phyloP scores from a whole-genome alignment of 2,329 filamentous ascomycete genomes.

The Clarireedia sp. region DNA sequence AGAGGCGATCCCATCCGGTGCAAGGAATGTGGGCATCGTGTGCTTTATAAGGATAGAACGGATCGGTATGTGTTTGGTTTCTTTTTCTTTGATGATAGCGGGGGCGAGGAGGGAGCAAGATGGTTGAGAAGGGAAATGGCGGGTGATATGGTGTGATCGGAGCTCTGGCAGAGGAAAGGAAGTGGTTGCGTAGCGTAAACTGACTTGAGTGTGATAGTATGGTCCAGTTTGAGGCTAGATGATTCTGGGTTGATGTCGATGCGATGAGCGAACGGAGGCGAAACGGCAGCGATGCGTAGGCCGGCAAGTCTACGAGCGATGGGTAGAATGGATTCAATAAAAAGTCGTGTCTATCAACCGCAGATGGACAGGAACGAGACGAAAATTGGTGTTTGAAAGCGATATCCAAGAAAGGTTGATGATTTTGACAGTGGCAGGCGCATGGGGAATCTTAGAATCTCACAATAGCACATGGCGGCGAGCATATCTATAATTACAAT shows the following conservation, averaged over 20 bases:
- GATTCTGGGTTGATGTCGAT: background rate
- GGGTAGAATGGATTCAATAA: no score
- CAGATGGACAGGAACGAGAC: no score
- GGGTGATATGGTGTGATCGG: no score
- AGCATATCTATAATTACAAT: background rate
- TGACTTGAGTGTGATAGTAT: slow-evolving; percentile 50
- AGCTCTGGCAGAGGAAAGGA: background rate
- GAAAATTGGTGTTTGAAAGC: no score
- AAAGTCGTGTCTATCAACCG: no score
- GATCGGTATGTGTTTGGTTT: slow-evolving; percentile 63
- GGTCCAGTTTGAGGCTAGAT: slow-evolving; percentile 97
- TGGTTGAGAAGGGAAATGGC: background rate
- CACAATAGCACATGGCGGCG: background rate
- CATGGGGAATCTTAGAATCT: slow-evolving; percentile 5
- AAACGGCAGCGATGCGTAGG: no score
- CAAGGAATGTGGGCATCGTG: slow-evolving; percentile 88
- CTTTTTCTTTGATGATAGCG: background rate
- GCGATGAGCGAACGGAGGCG: background rate
- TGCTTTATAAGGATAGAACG: slow-evolving; percentile 95
- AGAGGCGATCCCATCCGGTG: slow-evolving; percentile 76
- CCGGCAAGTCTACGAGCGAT: no score
- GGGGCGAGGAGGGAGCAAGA: background rate
- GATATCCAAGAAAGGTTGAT: no score
- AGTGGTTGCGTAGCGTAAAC: background rate
- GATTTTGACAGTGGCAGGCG: slow-evolving; percentile 4